Conservation (phyloP, 2,329 filamentous ascomycete genomes). For the Fusarium protoensiforme region DNA sequence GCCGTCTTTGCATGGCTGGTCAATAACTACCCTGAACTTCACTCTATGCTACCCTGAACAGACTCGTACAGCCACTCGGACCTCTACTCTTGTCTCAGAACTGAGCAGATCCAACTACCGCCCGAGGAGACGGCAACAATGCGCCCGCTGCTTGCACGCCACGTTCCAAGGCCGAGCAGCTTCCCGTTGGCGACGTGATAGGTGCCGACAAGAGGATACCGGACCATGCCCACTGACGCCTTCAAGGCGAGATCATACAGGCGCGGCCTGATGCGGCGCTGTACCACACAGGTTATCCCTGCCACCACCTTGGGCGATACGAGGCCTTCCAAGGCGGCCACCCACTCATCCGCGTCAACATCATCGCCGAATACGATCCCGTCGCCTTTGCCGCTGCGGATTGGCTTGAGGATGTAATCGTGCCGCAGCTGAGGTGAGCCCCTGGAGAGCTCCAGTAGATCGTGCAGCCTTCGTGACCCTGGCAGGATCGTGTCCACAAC, state of each 20-base stretch:
- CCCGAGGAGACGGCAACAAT: slow-evolving; percentile 48
- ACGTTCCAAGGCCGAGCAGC: slow-evolving; percentile 45
- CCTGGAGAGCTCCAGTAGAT: slow-evolving; percentile 28
- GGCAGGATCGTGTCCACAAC: slow-evolving; percentile 51
- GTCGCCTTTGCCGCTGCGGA: slow-evolving; percentile 51
- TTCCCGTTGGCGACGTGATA: slow-evolving; percentile 46
- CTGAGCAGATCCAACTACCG: slow-evolving; percentile 49
- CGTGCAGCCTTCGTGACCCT: slow-evolving; percentile 39
- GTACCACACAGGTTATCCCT: slow-evolving; percentile 41
- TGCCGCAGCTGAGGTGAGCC: slow-evolving; percentile 29
- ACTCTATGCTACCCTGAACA: not conserved
- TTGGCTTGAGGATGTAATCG: slow-evolving; percentile 51
- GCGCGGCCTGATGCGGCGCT: slow-evolving; percentile 44
- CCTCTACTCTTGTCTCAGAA: slow-evolving; percentile 30
- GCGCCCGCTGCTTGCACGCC: slow-evolving; percentile 45
- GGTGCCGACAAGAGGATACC: slow-evolving; percentile 48
- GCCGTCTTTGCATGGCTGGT: not conserved
- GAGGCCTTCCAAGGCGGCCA: slow-evolving; percentile 32
- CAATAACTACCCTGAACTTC: not conserved
- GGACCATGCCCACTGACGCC: slow-evolving; percentile 33
- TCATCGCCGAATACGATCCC: slow-evolving; percentile 55
- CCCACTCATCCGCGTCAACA: slow-evolving; percentile 45
- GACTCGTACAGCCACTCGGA: not conserved
- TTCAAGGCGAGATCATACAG: slow-evolving; percentile 48
- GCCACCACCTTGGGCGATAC: not conserved